phyloP scores from a whole-genome alignment of 2,329 filamentous ascomycete species.

The Aspergillus fructus region DNA sequence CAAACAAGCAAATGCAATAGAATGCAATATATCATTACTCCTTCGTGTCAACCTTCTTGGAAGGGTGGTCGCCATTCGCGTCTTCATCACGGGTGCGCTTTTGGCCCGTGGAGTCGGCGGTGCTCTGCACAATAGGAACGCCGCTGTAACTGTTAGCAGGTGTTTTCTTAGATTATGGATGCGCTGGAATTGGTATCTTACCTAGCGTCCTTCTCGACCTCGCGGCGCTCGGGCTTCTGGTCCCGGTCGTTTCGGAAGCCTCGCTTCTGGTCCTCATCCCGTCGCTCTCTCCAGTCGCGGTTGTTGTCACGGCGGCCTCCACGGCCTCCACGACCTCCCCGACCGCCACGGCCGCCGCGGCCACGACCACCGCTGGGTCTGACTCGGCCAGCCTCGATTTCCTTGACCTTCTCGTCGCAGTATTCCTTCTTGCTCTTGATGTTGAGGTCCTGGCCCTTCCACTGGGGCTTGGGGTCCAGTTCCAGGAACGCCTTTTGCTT shows the following conservation, averaged over 20 bases:
- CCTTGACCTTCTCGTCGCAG: slow-evolving; percentile 70
- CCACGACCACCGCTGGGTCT: slow-evolving; percentile 52
- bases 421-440: slow-evolving; percentile 90
- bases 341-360: slow-evolving; percentile 41
- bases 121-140: slow-evolving; percentile 45
- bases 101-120: slow-evolving; percentile 34
- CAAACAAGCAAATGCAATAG: slow-evolving; percentile 4
- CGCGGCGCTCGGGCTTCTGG: slow-evolving; percentile 24
- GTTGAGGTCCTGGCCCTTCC: slow-evolving; percentile 74
- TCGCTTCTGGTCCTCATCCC: slow-evolving; percentile 45
- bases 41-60: slow-evolving; percentile 52
- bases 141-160: slow-evolving; percentile 35
- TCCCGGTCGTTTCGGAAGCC: slow-evolving; percentile 31
- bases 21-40: slow-evolving; percentile 28
- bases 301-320: slow-evolving; percentile 28
- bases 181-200: slow-evolving; percentile 21
- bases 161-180: not conserved
- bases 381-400: slow-evolving; percentile 70
- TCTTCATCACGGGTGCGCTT: slow-evolving; percentile 49
- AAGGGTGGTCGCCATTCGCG: slow-evolving; percentile 36
- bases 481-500: slow-evolving; percentile 76
- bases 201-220: slow-evolving; percentile 44
- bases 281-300: slow-evolving; percentile 46
- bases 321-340: slow-evolving; percentile 44
- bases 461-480: slow-evolving; percentile 77